Conservation (phyloP, 2,329 filamentous ascomycete genomes). For the Blastomyces gilchristii region DNA sequence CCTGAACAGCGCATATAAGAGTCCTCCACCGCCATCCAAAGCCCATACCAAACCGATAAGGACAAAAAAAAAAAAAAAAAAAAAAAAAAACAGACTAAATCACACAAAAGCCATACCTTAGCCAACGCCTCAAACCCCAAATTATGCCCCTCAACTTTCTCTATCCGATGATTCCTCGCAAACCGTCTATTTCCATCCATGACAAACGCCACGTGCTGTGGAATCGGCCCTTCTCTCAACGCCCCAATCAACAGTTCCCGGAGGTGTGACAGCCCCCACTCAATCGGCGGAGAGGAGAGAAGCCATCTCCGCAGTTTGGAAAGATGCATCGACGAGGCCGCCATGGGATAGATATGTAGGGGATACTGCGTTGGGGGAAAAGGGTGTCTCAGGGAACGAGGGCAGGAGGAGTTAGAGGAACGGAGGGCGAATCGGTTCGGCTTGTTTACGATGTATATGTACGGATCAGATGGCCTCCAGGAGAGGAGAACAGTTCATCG, state of each 20-base stretch:
- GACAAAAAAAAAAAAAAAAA: constrained; percentile 35
- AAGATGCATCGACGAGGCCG: constrained; percentile 45
- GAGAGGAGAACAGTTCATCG: no score
- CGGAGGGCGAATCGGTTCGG: background rate
- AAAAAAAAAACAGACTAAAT: background rate
- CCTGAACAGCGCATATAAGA: background rate
- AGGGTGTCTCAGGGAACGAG: no score
- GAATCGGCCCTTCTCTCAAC: constrained; percentile 80
- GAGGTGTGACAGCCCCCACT: constrained; percentile 72
- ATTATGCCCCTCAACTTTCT: constrained; percentile 93
- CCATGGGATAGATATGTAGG: constrained; percentile 19
- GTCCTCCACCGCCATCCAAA: background rate
- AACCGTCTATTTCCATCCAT: constrained; percentile 98
- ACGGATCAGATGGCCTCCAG: no score
- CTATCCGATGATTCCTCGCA: constrained; percentile 79
- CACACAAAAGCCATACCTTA: constrained; percentile 47
- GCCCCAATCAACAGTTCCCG: constrained; percentile 81
- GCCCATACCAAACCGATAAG: constrained; percentile 24
- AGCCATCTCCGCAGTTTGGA: constrained; percentile 63
- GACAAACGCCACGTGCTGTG: constrained; percentile 94
- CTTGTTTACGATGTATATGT: background rate
- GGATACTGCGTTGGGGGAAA: no score
- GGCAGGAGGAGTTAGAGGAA: background rate
- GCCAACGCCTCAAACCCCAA: constrained; percentile 91
- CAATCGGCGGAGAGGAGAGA: constrained; percentile 75